A percentile compares a stretch with the other conserved stretches of the same genome.
Conservation (phyloP, 345 rosid genomes). For the Noccaea bulbosa region DNA sequence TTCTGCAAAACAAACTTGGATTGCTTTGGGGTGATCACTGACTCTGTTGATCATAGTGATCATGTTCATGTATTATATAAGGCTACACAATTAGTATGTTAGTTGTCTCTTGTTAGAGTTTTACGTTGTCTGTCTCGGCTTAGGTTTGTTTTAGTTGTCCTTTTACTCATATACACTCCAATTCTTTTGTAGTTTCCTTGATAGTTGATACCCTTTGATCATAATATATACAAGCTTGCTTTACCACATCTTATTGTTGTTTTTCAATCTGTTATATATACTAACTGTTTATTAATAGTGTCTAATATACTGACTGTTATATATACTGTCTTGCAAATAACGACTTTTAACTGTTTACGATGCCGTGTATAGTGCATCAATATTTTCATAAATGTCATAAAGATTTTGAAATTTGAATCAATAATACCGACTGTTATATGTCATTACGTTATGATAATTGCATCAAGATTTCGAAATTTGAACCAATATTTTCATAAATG, state of each 20-base stretch:
- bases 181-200: conserved; percentile 41
- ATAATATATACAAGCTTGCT: conserved; percentile 40
- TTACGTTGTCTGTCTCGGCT: conserved; percentile 32
- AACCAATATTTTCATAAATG: not conserved
- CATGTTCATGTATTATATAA: conserved; percentile 37
- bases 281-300: too few species aligned
- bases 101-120: conserved; percentile 33
- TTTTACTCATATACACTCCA: conserved; percentile 20
- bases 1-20: conserved; percentile 38
- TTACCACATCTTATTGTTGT: not conserved
- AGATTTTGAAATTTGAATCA: too few species aligned
- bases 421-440: too few species aligned
- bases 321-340: too few species aligned
- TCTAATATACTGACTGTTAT: too few species aligned
- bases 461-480: too few species aligned
- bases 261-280: not conserved
- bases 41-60: conserved; percentile 35
- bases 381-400: too few species aligned
- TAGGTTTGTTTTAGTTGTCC: conserved; percentile 35
- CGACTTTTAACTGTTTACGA: too few species aligned
- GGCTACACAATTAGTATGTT: conserved; percentile 30
- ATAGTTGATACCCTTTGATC: conserved; percentile 4
- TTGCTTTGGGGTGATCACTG: conserved; percentile 32
- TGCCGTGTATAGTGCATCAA: too few species aligned
- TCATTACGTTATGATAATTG: too few species aligned